Evolutionary conservation across 108 stramenopile species (phyloP).

Genomic region (Skeletonema marinoi): DNA sequence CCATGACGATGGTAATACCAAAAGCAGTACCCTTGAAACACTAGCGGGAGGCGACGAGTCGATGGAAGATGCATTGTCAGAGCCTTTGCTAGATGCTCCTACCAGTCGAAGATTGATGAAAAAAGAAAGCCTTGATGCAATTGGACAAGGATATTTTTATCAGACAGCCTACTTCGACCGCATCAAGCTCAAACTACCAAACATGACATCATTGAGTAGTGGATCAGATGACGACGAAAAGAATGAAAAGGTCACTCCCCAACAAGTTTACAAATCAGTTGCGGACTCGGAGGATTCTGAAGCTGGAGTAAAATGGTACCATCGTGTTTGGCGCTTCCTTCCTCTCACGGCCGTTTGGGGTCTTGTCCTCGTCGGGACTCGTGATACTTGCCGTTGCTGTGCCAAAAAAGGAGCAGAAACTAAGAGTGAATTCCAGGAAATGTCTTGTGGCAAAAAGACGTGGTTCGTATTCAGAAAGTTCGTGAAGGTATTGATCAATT

Average conservation of each 20-base stretch:
- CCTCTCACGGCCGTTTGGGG: constrained; percentile 12
- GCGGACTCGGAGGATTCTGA: neutral
- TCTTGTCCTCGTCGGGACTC: neutral
- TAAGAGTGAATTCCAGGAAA: constrained; percentile 1
- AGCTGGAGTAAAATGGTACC: constrained; percentile 2
- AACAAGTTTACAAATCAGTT: constrained; percentile 3
- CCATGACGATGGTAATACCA: neutral
- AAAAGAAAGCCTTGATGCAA: neutral
- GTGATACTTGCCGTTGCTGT: constrained; percentile 2
- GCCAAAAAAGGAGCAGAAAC: neutral
- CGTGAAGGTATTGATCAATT: neutral
- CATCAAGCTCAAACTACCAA: neutral
- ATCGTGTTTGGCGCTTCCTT: constrained; percentile 6
- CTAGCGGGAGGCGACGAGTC: neutral
- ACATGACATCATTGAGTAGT: neutral
- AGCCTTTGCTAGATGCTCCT: neutral
- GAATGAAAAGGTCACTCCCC: neutral
- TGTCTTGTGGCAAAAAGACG: neutral
- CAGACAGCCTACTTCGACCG: constrained; percentile 28
- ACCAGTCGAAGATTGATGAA: neutral
- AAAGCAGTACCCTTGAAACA: neutral
- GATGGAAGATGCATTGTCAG: neutral
- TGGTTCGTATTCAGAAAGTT: constrained; percentile 6
- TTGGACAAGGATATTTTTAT: constrained; percentile 7
- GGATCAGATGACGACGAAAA: neutral